Conservation (phyloP, 2,329 filamentous ascomycete species). For the Juglanconis sp. region DNA sequence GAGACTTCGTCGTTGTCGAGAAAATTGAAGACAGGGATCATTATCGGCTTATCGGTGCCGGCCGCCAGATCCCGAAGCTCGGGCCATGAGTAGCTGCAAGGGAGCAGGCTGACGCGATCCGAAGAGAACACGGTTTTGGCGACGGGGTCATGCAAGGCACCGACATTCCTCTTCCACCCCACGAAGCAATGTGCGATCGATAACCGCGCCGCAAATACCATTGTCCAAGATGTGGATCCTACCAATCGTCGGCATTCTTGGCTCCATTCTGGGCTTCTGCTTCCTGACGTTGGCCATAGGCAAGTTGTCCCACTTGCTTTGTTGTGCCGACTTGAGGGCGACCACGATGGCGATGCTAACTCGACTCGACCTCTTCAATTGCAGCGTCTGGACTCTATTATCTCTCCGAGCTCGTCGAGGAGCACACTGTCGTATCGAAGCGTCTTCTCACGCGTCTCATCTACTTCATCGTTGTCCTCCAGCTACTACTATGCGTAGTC, state of each 20-base stretch:
- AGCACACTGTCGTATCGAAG: slow-evolving; percentile 91
- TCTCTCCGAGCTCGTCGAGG: slow-evolving; percentile 94
- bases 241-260: slow-evolving; percentile 84
- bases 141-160: not conserved
- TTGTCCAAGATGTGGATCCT: slow-evolving; percentile 81
- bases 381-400: slow-evolving; percentile 96
- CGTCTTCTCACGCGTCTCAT: slow-evolving; percentile 82
- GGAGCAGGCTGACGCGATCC: slow-evolving; percentile 12
- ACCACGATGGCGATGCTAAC: slow-evolving; percentile 3
- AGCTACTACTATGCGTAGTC: slow-evolving; percentile 71
- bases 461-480: slow-evolving; percentile 73
- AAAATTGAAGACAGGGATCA: not conserved
- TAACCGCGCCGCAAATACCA: not conserved
- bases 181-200: not conserved
- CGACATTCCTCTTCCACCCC: slow-evolving; percentile 1
- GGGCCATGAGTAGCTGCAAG: not conserved
- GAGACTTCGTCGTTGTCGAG: not conserved
- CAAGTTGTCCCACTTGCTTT: slow-evolving; percentile 35
- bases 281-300: slow-evolving; percentile 94
- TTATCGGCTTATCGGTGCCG: slow-evolving; percentile 2
- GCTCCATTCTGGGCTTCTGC: slow-evolving; percentile 82
- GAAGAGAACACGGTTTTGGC: slow-evolving; percentile 12
- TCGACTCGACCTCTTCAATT: not conserved
- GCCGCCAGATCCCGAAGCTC: not conserved
- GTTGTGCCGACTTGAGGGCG: not conserved